Evolutionary conservation across 805 yeast species (phyloP), one percentile per base, ranked within the genome.

Genomic region (Candida corydali): DNA sequence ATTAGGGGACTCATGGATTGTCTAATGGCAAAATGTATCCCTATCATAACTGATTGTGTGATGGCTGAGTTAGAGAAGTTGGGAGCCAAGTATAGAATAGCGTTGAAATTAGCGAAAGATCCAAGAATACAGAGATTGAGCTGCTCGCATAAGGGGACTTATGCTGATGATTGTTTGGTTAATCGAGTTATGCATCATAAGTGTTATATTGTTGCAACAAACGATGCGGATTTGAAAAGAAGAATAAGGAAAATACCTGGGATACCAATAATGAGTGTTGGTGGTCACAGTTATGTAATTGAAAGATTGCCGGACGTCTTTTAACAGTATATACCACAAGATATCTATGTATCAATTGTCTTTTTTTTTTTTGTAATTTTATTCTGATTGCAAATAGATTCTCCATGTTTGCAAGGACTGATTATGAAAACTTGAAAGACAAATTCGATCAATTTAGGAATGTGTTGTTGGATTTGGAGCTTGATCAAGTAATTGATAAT

Each of bases 1-100:
- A 89, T 87, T n/a, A 76, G 88, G 51, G 98, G 97, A 9, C 83
- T 93, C 83, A 91, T 93, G 98, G 98, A 91, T 59, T 76, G 94
- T 40, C 66, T 91, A 26, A 82, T 82, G 55, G 98, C 98, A 30
- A 87, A 93, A 56, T 88, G 97, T 69, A 86, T 91, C 32, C 98
- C 98, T 9, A 76, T 89, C 34, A 82, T 93, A 29, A 93, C 98
- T 3, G 98, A 93, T 61, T 93, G 98, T 67, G 98, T 93, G 16
- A 78, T 93, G 82, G 98, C 98, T 0, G 98, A 93, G 69, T 70
- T 93, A 60, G 98, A 93, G 53, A 93, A 93, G 57, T 69, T 93
- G 40, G 98, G 98, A 0, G 96, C 95, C 19, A 86, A 82, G 57
- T 93, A 85, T 61, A 75, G 98, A 55, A 93, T 93, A 45, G 98